Conservation (phyloP, 2,329 filamentous ascomycete species). For the Gaeumannomyces tritici region DNA sequence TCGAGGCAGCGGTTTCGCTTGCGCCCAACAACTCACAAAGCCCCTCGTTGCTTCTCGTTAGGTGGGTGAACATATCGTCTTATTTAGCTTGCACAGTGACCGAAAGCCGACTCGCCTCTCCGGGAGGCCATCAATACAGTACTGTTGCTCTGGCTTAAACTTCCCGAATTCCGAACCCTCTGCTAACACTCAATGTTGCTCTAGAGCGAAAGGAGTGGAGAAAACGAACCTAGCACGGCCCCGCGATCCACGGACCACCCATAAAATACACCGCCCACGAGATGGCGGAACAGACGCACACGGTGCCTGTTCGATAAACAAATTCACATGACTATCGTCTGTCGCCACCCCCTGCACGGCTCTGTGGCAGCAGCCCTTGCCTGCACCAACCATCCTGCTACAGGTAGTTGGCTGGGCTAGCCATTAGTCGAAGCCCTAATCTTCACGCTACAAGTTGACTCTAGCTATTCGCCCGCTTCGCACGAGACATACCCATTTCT, state of each 20-base stretch:
- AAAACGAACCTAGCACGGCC: constrained; percentile 13
- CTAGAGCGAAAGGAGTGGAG: constrained; percentile 13
- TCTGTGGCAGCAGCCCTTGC: too few relatives aligned
- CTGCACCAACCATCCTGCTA: too few relatives aligned
- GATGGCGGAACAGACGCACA: too few relatives aligned
- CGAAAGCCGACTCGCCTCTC: neutral
- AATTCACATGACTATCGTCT: too few relatives aligned
- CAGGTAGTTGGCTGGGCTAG: too few relatives aligned
- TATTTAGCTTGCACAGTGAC: neutral
- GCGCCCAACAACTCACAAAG: neutral
- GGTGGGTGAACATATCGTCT: neutral
- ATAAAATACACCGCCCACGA: constrained; percentile 4
- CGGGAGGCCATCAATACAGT: neutral
- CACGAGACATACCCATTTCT: too few relatives aligned
- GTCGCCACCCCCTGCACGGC: too few relatives aligned
- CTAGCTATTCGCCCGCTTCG: too few relatives aligned
- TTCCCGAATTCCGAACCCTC: neutral
- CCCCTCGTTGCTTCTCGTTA: neutral
- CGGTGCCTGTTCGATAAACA: too few relatives aligned
- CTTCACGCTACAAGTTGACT: too few relatives aligned
- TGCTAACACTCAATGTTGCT: constrained; percentile 7
- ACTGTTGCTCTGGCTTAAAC: neutral
- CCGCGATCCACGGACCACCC: constrained; percentile 16
- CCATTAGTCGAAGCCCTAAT: too few relatives aligned
- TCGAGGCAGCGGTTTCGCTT: neutral